Evolutionary conservation across 2,329 filamentous ascomycete genomes (phyloP).

Genomic region (Neonectria ditissima): DNA sequence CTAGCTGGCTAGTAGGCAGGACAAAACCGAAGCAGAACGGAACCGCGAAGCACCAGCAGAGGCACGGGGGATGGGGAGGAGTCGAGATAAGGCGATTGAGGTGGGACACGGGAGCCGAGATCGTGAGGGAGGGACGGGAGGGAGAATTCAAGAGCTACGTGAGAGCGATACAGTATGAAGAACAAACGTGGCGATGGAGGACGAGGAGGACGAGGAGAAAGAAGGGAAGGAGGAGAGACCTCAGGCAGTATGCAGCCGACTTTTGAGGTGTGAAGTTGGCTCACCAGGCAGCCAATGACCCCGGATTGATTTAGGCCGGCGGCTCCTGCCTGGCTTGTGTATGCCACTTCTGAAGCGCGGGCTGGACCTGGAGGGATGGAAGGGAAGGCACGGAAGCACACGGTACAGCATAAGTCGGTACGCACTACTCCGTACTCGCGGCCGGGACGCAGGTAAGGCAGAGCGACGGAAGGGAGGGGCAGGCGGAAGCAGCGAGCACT

Average conservation of each 20-base stretch:
- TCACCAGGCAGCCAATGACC: constrained; percentile 44
- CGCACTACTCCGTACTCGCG: constrained; percentile 23
- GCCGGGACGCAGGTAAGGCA: constrained; percentile 15
- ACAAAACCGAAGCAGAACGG: constrained; percentile 1
- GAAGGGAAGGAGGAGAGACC: constrained; percentile 26
- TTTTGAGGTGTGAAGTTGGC: constrained; percentile 40
- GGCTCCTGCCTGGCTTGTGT: constrained; percentile 12
- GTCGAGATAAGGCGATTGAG: constrained; percentile 15
- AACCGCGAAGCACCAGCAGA: constrained; percentile 7
- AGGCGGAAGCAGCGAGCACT: constrained; percentile 11
- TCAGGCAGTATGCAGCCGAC: constrained; percentile 37
- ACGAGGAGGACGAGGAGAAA: constrained; percentile 24
- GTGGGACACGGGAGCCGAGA: constrained; percentile 8
- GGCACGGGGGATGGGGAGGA: constrained; percentile 4
- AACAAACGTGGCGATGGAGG: constrained; percentile 16
- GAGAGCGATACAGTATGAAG: constrained; percentile 18
- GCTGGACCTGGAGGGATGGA: constrained; percentile 11
- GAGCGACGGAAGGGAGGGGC: constrained; percentile 20
- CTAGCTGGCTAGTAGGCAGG: constrained; percentile 27
- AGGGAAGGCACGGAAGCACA: constrained; percentile 1
- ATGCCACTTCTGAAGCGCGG: constrained; percentile 12
- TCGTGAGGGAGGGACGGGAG: not conserved
- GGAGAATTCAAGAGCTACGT: not conserved
- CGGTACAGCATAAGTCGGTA: not conserved
- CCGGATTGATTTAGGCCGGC: constrained; percentile 4